These are phyloP conservation scores for Magnaporthiopsis incrustans DNA, from an alignment of 2,329 filamentous ascomycete species.

Conservation along the genomic window DNA sequence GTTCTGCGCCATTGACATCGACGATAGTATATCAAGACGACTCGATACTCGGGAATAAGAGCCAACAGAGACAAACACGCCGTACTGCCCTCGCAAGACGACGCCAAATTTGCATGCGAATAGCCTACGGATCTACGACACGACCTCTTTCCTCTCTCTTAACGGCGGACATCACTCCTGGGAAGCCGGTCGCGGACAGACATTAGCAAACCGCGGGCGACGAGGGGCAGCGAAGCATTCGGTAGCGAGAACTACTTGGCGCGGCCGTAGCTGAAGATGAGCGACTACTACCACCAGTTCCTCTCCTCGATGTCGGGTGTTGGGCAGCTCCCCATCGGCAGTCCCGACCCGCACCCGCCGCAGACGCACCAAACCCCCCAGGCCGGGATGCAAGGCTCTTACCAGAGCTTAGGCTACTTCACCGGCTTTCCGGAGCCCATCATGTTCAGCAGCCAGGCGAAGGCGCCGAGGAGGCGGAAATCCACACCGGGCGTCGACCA, in stretches of 20 bases:
- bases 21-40: background rate
- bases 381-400: constrained; percentile 30
- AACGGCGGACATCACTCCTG: background rate
- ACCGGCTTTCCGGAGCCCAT: constrained; percentile 41
- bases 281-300: constrained; percentile 49
- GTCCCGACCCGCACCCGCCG: constrained; percentile 25
- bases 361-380: constrained; percentile 25
- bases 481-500: constrained; percentile 51
- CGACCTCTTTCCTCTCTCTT: background rate
- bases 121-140: background rate
- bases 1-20: background rate
- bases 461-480: constrained; percentile 42
- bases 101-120: background rate
- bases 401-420: constrained; percentile 41
- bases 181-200: no score
- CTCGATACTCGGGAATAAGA: background rate
- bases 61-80: background rate
- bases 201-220: background rate
- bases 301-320: constrained; percentile 43
- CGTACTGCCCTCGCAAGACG: background rate
- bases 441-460: constrained; percentile 35
- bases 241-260: background rate
- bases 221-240: background rate
- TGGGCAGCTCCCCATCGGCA: constrained; percentile 15
- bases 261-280: constrained; percentile 29